Percentiles rank a stretch among this genome's conserved stretches.
These are phyloP conservation scores for Seminavis robusta DNA, from an alignment of 108 stramenopile genomes.

Conservation along the genomic window DNA sequence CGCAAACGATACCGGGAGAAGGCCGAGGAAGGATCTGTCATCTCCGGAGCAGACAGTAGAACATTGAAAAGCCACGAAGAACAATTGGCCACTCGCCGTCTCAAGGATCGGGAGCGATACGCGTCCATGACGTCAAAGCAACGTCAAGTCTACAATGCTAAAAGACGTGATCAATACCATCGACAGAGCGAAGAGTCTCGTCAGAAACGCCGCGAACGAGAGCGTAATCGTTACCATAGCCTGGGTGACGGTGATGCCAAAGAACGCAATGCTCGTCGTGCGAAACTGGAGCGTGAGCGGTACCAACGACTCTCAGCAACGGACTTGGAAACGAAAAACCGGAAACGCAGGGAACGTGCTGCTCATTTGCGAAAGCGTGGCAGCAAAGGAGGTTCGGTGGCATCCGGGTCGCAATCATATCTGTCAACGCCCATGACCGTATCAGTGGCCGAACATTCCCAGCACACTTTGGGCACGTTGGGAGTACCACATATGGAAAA, in stretches of 20 bases:
- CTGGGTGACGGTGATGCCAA: conserved; percentile 51
- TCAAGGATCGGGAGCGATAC: conserved; percentile 81
- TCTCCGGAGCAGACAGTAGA: conserved; percentile 25
- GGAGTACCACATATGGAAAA: too few species aligned
- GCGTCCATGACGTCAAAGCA: conserved; percentile 73
- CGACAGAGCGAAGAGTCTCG: conserved; percentile 65
- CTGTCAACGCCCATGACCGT: too few species aligned
- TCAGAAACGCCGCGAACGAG: conserved; percentile 70
- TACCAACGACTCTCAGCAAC: conserved; percentile 67
- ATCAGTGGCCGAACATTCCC: too few species aligned
- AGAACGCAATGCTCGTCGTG: conserved; percentile 66
- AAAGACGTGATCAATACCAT: conserved; percentile 83
- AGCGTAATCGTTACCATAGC: conserved; percentile 67
- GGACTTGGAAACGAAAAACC: conserved; percentile 69
- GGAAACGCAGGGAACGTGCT: conserved; percentile 71
- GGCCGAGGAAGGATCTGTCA: conserved; percentile 14
- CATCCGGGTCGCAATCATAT: too few species aligned
- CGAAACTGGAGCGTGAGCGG: conserved; percentile 77
- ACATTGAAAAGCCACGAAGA: conserved; percentile 42
- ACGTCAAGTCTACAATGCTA: conserved; percentile 75
- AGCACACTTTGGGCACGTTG: too few species aligned
- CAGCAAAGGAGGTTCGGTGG: too few species aligned
- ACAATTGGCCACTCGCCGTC: conserved; percentile 66
- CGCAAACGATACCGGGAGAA: conserved; percentile 49
- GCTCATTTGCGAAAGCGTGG: conserved; percentile 42